Evolutionary conservation across 2,329 filamentous ascomycete species (phyloP), one percentile per base, ranked within the genome.

Genomic region (Calonectria crousiana): DNA sequence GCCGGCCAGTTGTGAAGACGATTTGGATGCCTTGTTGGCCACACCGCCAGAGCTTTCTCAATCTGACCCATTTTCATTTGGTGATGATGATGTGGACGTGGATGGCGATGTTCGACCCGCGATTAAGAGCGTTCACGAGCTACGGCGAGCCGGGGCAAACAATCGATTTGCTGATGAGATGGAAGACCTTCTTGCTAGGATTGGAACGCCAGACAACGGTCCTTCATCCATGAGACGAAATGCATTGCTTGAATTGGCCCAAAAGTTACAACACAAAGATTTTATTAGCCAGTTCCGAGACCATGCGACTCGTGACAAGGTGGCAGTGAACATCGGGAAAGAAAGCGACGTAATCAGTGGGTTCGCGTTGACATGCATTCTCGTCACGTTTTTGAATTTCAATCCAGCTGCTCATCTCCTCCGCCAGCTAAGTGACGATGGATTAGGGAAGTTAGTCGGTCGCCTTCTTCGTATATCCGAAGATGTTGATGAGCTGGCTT

Each of bases 251-350:
- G 92, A 93, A 75, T 82, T 93, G 52, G 89, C 89, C 1, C 87
- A 89, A 56, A 92, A 91, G 78, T 86, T 93, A 52, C 88, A 89
- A 64, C 87, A 93, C 65, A 92, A 92, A 78, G 87, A 87, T 0
- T 95, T 94, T 78, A 86, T 91, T 34, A 87, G 88, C 23, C 92
- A 94, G 75, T 95, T 98, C 79, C 89, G 94, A 26, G 93, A 95
- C 75, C 93, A 95, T 77, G 91, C 92, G 9, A 91, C 94, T 71
- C 94, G 95, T 75, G 89, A 92, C 69, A 90, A 90, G 36, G 87
- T 98, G 20, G 90, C 95, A 67, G 88, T 90, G 56, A 89, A 90
- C 52, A 87, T 94, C 13, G 88, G 87, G 0, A 86, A 87, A 64
- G 91, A 93, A 79, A 84, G 87, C 1, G 93, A 95, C 81, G 77